Evolutionary conservation across 768 basidiomycete species (phyloP).

Genomic region (Pleurotus citrinopileatus): DNA sequence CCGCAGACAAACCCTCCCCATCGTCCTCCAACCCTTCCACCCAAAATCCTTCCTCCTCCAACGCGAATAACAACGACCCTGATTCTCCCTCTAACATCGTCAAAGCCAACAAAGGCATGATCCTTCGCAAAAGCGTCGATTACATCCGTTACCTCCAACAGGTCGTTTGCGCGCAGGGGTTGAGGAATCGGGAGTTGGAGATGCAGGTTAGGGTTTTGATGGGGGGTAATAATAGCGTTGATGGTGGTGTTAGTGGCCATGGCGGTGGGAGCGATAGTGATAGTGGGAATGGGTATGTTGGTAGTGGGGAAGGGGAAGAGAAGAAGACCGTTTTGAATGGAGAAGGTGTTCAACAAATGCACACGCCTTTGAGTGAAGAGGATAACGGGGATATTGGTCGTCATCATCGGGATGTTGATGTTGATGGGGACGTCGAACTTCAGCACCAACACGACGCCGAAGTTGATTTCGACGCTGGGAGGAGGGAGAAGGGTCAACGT

Average conservation of each 20-base stretch:
- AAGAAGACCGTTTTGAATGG: not conserved
- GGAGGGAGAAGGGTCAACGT: not conserved
- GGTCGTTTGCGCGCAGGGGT: constrained; percentile 76
- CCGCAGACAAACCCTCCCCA: no score
- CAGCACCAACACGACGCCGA: constrained; percentile 8
- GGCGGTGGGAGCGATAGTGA: not conserved
- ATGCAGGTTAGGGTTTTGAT: not conserved
- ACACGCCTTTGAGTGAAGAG: not conserved
- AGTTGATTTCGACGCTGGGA: not conserved
- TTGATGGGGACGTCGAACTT: constrained; percentile 9
- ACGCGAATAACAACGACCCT: not conserved
- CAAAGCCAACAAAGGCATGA: constrained; percentile 96
- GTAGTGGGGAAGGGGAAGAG: not conserved
- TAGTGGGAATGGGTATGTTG: not conserved
- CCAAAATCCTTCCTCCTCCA: not conserved
- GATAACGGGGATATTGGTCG: constrained; percentile 13
- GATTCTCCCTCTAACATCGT: constrained; percentile 32
- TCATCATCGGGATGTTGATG: constrained; percentile 12
- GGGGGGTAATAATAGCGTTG: no score
- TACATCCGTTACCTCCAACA: constrained; percentile 57
- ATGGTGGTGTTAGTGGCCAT: no score
- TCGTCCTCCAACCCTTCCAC: not conserved
- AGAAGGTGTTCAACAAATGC: constrained; percentile 5
- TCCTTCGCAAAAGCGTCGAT: constrained; percentile 79
- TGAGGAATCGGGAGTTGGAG: constrained; percentile 66